Percentiles rank a stretch among this genome's conserved stretches.
phyloP scores from a whole-genome alignment of 1,284 basidiomycete species.

The Xerocomus cyaneibrunnescens region DNA sequence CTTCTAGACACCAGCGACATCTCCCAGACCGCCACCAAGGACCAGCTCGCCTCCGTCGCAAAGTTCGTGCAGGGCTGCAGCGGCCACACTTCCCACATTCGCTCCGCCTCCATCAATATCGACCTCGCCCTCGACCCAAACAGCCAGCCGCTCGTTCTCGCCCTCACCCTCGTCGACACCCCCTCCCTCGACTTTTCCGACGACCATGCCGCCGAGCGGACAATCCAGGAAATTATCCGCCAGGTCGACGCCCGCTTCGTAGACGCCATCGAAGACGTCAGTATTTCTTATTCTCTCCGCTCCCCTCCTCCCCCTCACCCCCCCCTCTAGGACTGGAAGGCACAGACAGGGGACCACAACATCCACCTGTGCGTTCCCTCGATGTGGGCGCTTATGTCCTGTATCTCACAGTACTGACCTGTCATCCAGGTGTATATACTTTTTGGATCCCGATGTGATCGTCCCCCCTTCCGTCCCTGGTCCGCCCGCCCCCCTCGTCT shows the following conservation, averaged over 20 bases:
- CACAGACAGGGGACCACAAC: slow-evolving; percentile 67
- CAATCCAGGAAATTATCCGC: slow-evolving; percentile 60
- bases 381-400: slow-evolving; percentile 22
- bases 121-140: slow-evolving; percentile 51
- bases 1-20: slow-evolving; percentile 72
- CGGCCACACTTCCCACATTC: slow-evolving; percentile 65
- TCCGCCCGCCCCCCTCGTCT: slow-evolving; percentile 59
- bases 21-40: slow-evolving; percentile 54
- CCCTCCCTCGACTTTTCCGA: slow-evolving; percentile 71
- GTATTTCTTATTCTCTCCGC: slow-evolving; percentile 35
- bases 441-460: slow-evolving; percentile 74
- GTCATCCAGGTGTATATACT: slow-evolving; percentile 68
- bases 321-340: slow-evolving; percentile 58
- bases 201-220: slow-evolving; percentile 54
- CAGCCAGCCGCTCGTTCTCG: slow-evolving; percentile 46
- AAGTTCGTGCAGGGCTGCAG: slow-evolving; percentile 73
- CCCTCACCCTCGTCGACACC: slow-evolving; percentile 74
- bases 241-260: slow-evolving; percentile 65
- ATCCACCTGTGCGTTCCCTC: slow-evolving; percentile 68
- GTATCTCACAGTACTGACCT: slow-evolving; percentile 24
- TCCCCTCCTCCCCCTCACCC: slow-evolving; percentile 6
- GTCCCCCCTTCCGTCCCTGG: slow-evolving; percentile 62
- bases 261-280: slow-evolving; percentile 69
- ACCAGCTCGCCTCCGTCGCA: slow-evolving; percentile 71
- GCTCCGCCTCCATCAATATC: slow-evolving; percentile 65